Evolutionary conservation across 345 rosid genomes (phyloP).

Genomic region (Xanthoceras sorbifolium): DNA sequence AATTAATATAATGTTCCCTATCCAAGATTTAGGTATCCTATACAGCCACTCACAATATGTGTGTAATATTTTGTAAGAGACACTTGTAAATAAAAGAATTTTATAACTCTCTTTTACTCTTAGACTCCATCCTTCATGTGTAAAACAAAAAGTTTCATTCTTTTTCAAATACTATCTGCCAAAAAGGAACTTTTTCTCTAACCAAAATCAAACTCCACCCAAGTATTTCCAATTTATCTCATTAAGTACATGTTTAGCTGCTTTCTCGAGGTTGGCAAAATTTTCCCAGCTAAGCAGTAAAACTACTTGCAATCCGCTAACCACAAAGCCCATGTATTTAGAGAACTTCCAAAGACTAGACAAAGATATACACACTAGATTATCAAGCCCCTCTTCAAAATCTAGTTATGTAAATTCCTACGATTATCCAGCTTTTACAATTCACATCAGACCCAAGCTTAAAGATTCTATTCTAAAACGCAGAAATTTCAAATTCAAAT

Average conservation of each 20-base stretch:
- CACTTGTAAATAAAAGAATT: too few species aligned
- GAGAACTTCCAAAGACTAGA: not conserved
- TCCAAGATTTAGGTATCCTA: not conserved
- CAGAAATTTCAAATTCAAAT: not conserved
- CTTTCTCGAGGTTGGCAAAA: not conserved
- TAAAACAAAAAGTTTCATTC: not conserved
- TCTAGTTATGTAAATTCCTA: not conserved
- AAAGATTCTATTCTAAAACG: not conserved
- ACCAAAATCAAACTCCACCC: too few species aligned
- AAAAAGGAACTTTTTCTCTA: not conserved
- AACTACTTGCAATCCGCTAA: not conserved
- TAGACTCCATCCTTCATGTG: too few species aligned
- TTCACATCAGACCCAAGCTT: not conserved
- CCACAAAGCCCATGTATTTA: not conserved
- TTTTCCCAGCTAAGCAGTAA: not conserved
- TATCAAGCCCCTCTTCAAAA: not conserved
- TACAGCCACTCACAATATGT: too few species aligned
- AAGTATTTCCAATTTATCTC: too few species aligned
- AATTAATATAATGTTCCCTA: not conserved
- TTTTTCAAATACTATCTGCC: too few species aligned
- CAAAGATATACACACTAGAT: not conserved
- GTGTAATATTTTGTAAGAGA: too few species aligned
- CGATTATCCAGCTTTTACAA: not conserved
- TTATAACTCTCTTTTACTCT: too few species aligned
- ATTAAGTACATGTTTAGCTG: not conserved